Conservation (phyloP, 1,139 yeast genomes). For the Arxiozyma slooffiae region DNA sequence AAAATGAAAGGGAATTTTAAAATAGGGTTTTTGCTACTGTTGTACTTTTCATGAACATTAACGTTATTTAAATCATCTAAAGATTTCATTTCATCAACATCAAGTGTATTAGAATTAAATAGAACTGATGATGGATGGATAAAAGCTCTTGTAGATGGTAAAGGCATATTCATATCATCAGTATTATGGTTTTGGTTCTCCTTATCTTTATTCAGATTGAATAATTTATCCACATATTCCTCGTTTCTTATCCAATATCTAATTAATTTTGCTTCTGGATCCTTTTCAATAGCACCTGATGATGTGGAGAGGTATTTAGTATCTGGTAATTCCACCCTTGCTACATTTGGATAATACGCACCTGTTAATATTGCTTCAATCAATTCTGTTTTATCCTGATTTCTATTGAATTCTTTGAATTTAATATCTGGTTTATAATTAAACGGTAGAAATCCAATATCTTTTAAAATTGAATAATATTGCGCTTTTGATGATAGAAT, state of each 20-base stretch:
- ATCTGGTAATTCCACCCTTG: conserved; percentile 73
- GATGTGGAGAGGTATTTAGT: conserved; percentile 61
- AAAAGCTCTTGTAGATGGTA: conserved; percentile 61
- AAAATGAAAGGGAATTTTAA: conserved; percentile 47
- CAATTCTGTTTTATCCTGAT: conserved; percentile 41
- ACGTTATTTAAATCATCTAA: conserved; percentile 16
- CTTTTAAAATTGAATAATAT: conserved; percentile 55
- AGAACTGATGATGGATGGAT: conserved; percentile 75
- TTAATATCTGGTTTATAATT: conserved; percentile 30
- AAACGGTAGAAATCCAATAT: conserved; percentile 63
- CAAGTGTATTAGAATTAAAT: conserved; percentile 34
- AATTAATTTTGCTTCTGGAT: conserved; percentile 67
- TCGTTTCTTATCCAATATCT: conserved; percentile 67
- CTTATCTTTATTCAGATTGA: conserved; percentile 7
- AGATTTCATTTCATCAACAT: conserved; percentile 34
- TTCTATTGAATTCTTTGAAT: conserved; percentile 36
- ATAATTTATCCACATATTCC: conserved; percentile 32
- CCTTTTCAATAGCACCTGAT: conserved; percentile 73
- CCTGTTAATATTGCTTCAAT: conserved; percentile 67
- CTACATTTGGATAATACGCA: conserved; percentile 71
- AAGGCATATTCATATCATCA: conserved; percentile 12
- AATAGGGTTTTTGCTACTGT: conserved; percentile 14
- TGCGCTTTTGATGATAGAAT: conserved; percentile 63
- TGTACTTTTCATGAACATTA: conserved; percentile 23
- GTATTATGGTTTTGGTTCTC: conserved; percentile 9